phyloP scores from a whole-genome alignment of 331 rosid genomes.

The Malus hybrid region DNA sequence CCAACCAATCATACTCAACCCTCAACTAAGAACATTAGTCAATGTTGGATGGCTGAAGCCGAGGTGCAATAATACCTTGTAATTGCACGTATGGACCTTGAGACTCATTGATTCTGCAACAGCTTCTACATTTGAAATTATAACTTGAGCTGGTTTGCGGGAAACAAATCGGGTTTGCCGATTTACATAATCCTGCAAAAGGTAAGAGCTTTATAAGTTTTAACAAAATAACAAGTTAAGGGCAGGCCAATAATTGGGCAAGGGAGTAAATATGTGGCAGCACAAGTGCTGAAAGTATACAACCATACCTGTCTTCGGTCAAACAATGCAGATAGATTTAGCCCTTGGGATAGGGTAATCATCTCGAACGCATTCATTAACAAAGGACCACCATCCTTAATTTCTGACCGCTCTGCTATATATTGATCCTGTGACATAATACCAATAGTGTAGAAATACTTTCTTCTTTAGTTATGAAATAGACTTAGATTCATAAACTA shows the following conservation, averaged over 20 bases:
- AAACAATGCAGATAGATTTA: slow-evolving; percentile 82
- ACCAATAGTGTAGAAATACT: slow-evolving; percentile 7
- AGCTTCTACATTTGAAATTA: slow-evolving; percentile 66
- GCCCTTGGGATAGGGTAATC: slow-evolving; percentile 90
- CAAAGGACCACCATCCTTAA: slow-evolving; percentile 58
- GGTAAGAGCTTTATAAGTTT: too few relatives aligned
- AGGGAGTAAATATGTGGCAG: neutral
- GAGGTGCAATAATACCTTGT: slow-evolving; percentile 47
- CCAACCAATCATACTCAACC: neutral
- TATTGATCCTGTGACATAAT: slow-evolving; percentile 51
- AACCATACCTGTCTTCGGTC: slow-evolving; percentile 72
- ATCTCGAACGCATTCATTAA: slow-evolving; percentile 97
- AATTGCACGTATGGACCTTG: slow-evolving; percentile 65
- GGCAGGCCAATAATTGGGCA: neutral
- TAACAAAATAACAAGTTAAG: too few relatives aligned
- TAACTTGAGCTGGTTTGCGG: slow-evolving; percentile 63
- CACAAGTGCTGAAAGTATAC: neutral
- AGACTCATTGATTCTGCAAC: slow-evolving; percentile 75
- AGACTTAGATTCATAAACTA: neutral
- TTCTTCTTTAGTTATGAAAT: neutral
- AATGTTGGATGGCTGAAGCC: neutral
- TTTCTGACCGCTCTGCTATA: slow-evolving; percentile 53
- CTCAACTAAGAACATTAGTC: neutral
- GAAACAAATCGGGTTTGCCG: slow-evolving; percentile 97
- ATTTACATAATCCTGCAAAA: slow-evolving; percentile 66